These are phyloP conservation scores for Priceomyces castillae DNA, from an alignment of 805 yeast genomes.

Conservation along the genomic window DNA sequence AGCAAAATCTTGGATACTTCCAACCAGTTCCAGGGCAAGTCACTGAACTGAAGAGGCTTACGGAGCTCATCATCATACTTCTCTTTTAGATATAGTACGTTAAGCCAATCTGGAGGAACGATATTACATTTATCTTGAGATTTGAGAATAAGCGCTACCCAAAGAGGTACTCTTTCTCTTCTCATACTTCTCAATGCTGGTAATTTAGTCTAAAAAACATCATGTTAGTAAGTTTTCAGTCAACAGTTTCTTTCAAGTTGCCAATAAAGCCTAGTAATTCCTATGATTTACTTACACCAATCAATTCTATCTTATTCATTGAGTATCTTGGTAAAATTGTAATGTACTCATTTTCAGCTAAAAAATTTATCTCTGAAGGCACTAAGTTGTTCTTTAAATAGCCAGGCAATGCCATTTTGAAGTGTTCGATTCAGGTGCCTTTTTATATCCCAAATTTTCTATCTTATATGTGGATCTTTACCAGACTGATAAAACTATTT, in stretches of 20 bases:
- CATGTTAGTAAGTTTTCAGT: neutral
- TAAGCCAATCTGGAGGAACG: slow-evolving; percentile 84
- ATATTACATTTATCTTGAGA: slow-evolving; percentile 84
- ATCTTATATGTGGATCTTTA: neutral
- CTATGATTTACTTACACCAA: slow-evolving; percentile 51
- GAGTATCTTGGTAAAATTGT: slow-evolving; percentile 77
- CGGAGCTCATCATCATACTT: slow-evolving; percentile 66
- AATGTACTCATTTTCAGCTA: slow-evolving; percentile 77
- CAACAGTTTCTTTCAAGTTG: neutral
- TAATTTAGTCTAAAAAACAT: slow-evolving; percentile 37
- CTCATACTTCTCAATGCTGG: slow-evolving; percentile 67
- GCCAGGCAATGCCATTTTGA: slow-evolving; percentile 62
- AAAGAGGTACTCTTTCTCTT: slow-evolving; percentile 69
- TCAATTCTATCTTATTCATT: slow-evolving; percentile 60
- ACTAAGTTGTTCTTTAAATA: slow-evolving; percentile 54
- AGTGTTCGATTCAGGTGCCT: too few relatives aligned
- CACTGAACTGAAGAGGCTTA: slow-evolving; percentile 57
- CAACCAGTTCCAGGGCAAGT: slow-evolving; percentile 86
- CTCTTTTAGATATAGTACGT: slow-evolving; percentile 48
- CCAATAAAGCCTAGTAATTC: neutral
- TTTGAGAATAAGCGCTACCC: slow-evolving; percentile 83
- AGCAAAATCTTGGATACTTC: slow-evolving; percentile 72
- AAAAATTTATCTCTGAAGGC: slow-evolving; percentile 76
- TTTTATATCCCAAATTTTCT: neutral
- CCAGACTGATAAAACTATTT: neutral